These are phyloP conservation scores for Dothistroma septosporum DNA, from an alignment of 2,329 filamentous ascomycete species.

Conservation along the genomic window DNA sequence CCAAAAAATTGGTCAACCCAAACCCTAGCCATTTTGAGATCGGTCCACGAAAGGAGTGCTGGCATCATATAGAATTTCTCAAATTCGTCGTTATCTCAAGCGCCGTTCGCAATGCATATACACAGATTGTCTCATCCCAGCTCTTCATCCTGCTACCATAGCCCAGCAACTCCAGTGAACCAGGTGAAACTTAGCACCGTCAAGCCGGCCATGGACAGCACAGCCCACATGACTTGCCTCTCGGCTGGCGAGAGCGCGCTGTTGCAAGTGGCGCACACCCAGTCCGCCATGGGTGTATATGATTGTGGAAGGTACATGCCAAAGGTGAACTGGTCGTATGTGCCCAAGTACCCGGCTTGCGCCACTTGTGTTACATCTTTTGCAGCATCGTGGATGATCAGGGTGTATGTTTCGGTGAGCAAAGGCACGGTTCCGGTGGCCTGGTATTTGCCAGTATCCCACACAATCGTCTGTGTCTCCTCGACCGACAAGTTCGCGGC, in stretches of 20 bases:
- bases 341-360: constrained; percentile 52
- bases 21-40: constrained; percentile 2
- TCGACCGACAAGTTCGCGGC: constrained; percentile 55
- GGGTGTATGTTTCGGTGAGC: constrained; percentile 58
- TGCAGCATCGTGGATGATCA: constrained; percentile 58
- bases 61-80: constrained; percentile 9
- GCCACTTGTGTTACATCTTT: constrained; percentile 51
- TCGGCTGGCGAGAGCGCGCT: constrained; percentile 51
- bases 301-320: constrained; percentile 59
- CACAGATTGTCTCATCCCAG: constrained; percentile 5
- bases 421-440: constrained; percentile 49
- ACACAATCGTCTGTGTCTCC: constrained; percentile 46
- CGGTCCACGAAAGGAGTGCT: constrained; percentile 18
- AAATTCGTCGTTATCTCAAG: constrained; percentile 11
- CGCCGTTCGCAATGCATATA: constrained; percentile 20
- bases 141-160: constrained; percentile 28
- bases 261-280: constrained; percentile 54
- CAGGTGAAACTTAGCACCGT: constrained; percentile 57
- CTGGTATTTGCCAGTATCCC: constrained; percentile 58
- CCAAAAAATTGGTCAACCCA: background rate
- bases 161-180: constrained; percentile 45
- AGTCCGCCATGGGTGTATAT: constrained; percentile 46
- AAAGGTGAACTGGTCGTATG: constrained; percentile 53
- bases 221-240: constrained; percentile 52
- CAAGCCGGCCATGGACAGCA: constrained; percentile 53